Evolutionary conservation across 2,329 filamentous ascomycete genomes (phyloP).

Genomic region (Magnaporthiopsis incrustans): DNA sequence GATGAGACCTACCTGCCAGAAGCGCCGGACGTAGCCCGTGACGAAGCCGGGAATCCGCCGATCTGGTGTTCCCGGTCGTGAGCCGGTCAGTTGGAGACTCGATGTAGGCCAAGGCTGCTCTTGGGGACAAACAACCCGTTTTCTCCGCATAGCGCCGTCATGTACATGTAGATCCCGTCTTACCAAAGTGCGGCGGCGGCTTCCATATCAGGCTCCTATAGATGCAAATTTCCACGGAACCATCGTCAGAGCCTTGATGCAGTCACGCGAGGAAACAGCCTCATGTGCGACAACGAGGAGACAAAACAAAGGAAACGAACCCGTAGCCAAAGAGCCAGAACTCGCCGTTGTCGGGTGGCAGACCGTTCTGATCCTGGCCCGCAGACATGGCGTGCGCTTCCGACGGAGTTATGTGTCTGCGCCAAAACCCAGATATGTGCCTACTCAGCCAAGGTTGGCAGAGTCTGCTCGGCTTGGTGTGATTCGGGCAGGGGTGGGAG

Average conservation of each 20-base stretch:
- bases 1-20: conserved; percentile 77
- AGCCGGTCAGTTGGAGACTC: conserved; percentile 1
- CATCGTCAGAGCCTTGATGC: conserved; percentile 2
- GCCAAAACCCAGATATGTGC: too few relatives aligned
- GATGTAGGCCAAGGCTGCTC: neutral
- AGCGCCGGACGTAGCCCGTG: conserved; percentile 84
- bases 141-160: neutral
- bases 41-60: conserved; percentile 82
- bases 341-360: conserved; percentile 37
- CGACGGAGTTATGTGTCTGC: too few relatives aligned
- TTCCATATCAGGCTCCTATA: conserved; percentile 93
- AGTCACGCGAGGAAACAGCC: neutral
- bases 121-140: conserved; percentile 2
- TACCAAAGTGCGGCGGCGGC: conserved; percentile 92
- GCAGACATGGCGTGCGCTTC: neutral
- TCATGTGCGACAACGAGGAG: conserved; percentile 3
- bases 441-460: too few relatives aligned
- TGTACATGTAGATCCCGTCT: conserved; percentile 10
- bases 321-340: conserved; percentile 98
- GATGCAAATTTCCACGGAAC: conserved; percentile 3
- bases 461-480: too few relatives aligned
- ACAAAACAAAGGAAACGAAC: conserved; percentile 46
- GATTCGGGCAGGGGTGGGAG: too few relatives aligned
- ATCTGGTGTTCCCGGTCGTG: conserved; percentile 43
- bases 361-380: neutral